Base-by-base conservation (phyloP, 495 filamentous ascomycete species). In the Aspergillus sclerotioniger region DNA sequence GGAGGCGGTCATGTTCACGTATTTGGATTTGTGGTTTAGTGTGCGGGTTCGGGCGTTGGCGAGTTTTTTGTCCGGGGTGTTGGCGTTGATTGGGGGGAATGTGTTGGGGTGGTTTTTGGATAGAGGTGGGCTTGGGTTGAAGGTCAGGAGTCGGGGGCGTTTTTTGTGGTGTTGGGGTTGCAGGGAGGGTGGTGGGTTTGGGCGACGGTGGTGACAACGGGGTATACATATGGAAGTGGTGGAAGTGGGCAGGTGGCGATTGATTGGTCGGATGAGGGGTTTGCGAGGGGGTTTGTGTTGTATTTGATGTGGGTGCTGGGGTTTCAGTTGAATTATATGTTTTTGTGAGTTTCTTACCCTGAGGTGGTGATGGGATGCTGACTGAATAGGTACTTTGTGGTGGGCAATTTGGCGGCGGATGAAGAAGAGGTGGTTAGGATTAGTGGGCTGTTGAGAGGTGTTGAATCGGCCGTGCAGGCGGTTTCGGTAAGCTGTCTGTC, bases 271-370 rank as follows among this genome's bases (percentile, higher is more conserved):
- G 74, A 76, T 53, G 63, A 70, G 1, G 83, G 79, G 0, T 87
- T 87, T 49, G 84, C 82, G 13, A 72, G 71, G 35, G 81, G 75
- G 0, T 88, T 86, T 57, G 79, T 74, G 0, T 71, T 87, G 10
- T 87, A 83, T 62, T 50, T 87, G 7, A 79, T 87, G 57, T 76
- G 83, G 67, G 81, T 82, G 32, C 65, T 76, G 20, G 78, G 81
- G 0, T 88, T 88, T 62, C 84, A 87, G 66, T 55, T 86, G 17
- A 87, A 87, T 58, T 87, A 87, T 63, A 75, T 86, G 57, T 86
- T 80, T 62, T 63, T 86, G 75, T 86, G 63, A 67, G 80, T 70
- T 33, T 15, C 6, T 3, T 1, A 1, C 6, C 15, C n/a, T 8
- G 13, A 29, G 12, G 45, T 6, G 6, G 44, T 46, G n/a, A n/a